A percentile compares a stretch with the other conserved stretches of the same genome.
These are phyloP conservation scores for Vanderwaltozyma tropicalis DNA, from an alignment of 805 yeast genomes.

Conservation along the genomic window DNA sequence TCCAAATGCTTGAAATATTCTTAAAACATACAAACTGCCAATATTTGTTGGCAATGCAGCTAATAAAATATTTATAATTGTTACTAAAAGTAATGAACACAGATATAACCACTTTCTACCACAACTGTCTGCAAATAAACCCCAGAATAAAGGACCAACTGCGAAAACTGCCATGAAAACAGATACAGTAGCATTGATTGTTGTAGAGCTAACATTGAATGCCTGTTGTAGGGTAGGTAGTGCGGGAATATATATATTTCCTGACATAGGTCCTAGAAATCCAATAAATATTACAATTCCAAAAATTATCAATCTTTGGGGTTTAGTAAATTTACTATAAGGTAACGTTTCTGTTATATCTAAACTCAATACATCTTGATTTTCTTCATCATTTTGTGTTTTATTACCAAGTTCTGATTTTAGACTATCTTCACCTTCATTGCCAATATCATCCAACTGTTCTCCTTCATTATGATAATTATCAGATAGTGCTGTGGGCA, in stretches of 20 bases:
- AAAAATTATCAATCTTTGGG: slow-evolving; percentile 28
- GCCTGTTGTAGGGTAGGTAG: slow-evolving; percentile 35
- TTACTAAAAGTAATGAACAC: slow-evolving; percentile 43
- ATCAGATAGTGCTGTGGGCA: slow-evolving; percentile 3
- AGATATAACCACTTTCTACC: slow-evolving; percentile 60
- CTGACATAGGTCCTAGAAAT: slow-evolving; percentile 46
- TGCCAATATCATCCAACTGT: background rate
- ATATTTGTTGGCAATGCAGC: slow-evolving; percentile 55
- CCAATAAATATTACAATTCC: slow-evolving; percentile 39
- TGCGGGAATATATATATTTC: slow-evolving; percentile 48
- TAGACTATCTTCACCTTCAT: background rate
- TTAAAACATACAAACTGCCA: slow-evolving; percentile 56
- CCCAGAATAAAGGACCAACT: slow-evolving; percentile 47
- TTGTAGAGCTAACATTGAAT: slow-evolving; percentile 33
- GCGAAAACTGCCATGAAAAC: slow-evolving; percentile 49
- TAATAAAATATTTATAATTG: slow-evolving; percentile 54
- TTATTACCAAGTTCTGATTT: background rate
- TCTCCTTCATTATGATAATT: background rate
- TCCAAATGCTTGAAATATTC: slow-evolving; percentile 69
- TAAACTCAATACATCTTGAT: background rate
- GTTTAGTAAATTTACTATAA: slow-evolving; percentile 30
- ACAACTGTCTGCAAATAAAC: slow-evolving; percentile 43
- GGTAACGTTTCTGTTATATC: slow-evolving; percentile 5
- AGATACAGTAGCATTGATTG: slow-evolving; percentile 46
- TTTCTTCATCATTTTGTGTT: background rate